Evolutionary conservation across 2,329 filamentous ascomycete genomes (phyloP), one percentile per base, ranked within the genome.

Genomic region (Penicillium digitatum): DNA sequence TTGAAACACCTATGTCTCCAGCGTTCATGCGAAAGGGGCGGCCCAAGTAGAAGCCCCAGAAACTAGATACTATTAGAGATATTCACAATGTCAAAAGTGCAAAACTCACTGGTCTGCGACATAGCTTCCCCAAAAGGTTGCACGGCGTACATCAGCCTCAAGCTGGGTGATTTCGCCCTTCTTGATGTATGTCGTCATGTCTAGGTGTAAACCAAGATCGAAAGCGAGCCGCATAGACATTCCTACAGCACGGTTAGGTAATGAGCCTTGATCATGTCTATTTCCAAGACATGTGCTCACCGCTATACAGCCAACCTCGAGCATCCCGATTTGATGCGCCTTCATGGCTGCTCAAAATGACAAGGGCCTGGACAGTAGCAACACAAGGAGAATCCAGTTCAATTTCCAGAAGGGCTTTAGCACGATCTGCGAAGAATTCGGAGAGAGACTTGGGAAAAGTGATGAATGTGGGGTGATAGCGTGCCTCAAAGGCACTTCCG

Each of bases 321-420:
- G 76, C 72, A 55, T 78, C 76, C 11, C 76, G 70, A 16, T 72
- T 74, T 20, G 69, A 74, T 7, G 74, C 76, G 4, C 73, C 73
- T 57, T 80, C 78, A 34, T 76, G 72, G 16, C 69, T 72, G 38
- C 76, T 77, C 44, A 80, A 64, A 16, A 80, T 68, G 2, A 77
- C 72, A 39, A 80, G 66, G 2, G 77, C 74, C 51, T 80, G 78
- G 8, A 77, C 73, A 3, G 77, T 80, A 5, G 78, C 76, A n/a
- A 80, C 68, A 40, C 72, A 76, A 1, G 78, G 78, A 26, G 69
- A 73, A 53, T 79, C 78, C 14, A 80, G 62, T 55, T 80, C 77
- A 5, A 78, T 72, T 37, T 80, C 77, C 9, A 80, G 59, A 5
- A 78, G 67, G 7, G 72, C 70, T 55, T 79, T 79, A 1, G 76